phyloP scores from a whole-genome alignment of 2,329 filamentous ascomycete genomes.

The Lachnellula cervina region DNA sequence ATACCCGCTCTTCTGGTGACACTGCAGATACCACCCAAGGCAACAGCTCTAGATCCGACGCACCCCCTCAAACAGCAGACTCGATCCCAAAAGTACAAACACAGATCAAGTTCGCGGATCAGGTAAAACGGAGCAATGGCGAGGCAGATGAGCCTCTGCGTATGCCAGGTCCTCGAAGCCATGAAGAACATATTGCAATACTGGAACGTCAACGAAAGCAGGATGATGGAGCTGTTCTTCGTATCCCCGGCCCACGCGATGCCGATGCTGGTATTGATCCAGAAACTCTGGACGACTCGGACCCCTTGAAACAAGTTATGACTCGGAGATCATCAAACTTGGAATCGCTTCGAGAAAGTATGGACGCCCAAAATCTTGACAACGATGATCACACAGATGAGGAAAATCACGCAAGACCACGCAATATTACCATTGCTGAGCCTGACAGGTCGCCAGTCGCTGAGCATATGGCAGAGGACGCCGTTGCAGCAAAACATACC shows the following conservation, averaged over 20 bases:
- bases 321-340: slow-evolving; percentile 20
- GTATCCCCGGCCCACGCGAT: slow-evolving; percentile 88
- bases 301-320: slow-evolving; percentile 13
- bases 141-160: slow-evolving; percentile 45
- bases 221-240: slow-evolving; percentile 67
- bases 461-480: slow-evolving; percentile 31
- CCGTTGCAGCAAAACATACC: slow-evolving; percentile 18
- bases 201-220: slow-evolving; percentile 75
- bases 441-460: slow-evolving; percentile 12
- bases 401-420: slow-evolving; percentile 4
- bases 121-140: slow-evolving; percentile 56
- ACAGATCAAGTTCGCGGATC: slow-evolving; percentile 60
- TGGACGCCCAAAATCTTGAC: slow-evolving; percentile 7
- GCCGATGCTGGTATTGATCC: slow-evolving; percentile 78
- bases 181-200: slow-evolving; percentile 83
- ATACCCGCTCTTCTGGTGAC: slow-evolving; percentile 12
- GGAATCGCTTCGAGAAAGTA: slow-evolving; percentile 9
- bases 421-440: slow-evolving; percentile 30
- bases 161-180: slow-evolving; percentile 48
- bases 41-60: slow-evolving; percentile 13
- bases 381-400: slow-evolving; percentile 26
- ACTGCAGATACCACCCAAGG: slow-evolving; percentile 12
- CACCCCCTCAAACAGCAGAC: slow-evolving; percentile 4
- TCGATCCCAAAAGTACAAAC: slow-evolving; percentile 8
- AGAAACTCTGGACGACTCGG: slow-evolving; percentile 43